Conservation (phyloP, 352 stramenopile genomes). For the Pythium myriotylum region DNA sequence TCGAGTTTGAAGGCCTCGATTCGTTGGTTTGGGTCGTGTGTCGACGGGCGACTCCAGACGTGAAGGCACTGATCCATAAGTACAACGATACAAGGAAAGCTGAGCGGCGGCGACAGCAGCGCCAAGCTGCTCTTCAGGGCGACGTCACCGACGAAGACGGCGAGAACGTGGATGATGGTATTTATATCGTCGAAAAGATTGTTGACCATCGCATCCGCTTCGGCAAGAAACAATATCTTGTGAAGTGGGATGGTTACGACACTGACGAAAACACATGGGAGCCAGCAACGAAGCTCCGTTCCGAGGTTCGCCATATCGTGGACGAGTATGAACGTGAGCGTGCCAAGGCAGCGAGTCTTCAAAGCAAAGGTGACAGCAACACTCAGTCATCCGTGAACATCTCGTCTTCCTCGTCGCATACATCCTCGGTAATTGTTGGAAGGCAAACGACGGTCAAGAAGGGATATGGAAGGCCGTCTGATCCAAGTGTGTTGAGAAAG, state of each 20-base stretch:
- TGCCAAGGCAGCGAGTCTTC: slow-evolving; percentile 4
- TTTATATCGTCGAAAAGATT: slow-evolving; percentile 70
- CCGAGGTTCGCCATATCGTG: slow-evolving; percentile 55
- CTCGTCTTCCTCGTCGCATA: no score
- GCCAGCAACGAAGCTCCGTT: slow-evolving; percentile 42
- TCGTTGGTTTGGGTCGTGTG: slow-evolving; percentile 5
- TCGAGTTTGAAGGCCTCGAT: slow-evolving; percentile 10
- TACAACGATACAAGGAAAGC: neutral
- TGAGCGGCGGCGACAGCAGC: slow-evolving; percentile 4
- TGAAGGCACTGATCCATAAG: slow-evolving; percentile 2
- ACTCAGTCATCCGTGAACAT: no score
- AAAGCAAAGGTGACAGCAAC: no score
- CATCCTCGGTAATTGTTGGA: neutral
- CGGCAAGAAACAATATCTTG: slow-evolving; percentile 56
- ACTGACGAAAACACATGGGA: slow-evolving; percentile 74
- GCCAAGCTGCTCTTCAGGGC: neutral
- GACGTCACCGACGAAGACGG: neutral
- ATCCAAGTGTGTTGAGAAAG: slow-evolving; percentile 1
- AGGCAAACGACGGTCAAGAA: neutral
- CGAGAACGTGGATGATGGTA: neutral
- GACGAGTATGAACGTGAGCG: slow-evolving; percentile 47
- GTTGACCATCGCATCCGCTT: slow-evolving; percentile 46
- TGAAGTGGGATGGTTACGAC: slow-evolving; percentile 73
- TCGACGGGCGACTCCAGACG: neutral
- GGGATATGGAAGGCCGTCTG: neutral